Evolutionary conservation across 2,329 filamentous ascomycete species (phyloP).

Genomic region (Orbilia javanica): DNA sequence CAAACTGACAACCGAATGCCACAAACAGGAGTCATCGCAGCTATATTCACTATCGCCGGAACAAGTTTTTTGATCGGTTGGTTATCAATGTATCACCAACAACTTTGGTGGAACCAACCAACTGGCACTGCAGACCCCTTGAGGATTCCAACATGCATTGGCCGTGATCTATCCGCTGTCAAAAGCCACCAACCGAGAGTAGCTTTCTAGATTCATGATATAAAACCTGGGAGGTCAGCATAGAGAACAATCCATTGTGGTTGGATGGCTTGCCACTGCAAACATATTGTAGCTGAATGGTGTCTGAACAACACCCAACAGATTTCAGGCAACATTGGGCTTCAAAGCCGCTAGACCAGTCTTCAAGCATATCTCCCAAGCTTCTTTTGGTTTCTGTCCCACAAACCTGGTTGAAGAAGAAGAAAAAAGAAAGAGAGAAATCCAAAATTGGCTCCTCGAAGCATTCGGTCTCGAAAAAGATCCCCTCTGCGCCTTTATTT

Average conservation of each 20-base stretch:
- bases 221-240: neutral
- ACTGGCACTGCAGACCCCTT: neutral
- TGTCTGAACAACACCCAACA: conserved; percentile 2
- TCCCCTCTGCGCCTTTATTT: neutral
- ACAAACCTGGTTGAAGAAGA: neutral
- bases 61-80: neutral
- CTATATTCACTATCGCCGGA: neutral
- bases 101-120: neutral
- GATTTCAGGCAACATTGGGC: conserved; percentile 27
- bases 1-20: too few species aligned
- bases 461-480: neutral
- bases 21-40: neutral
- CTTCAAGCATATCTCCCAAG: neutral
- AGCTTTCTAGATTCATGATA: too few species aligned
- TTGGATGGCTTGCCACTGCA: neutral
- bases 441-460: neutral
- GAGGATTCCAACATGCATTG: neutral
- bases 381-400: neutral
- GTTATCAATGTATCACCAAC: neutral
- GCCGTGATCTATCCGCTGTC: conserved; percentile 4
- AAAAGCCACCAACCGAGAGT: neutral
- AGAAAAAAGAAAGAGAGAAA: neutral
- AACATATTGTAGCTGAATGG: neutral
- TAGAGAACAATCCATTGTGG: neutral
- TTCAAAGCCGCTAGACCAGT: neutral